Evolutionary conservation across 2,329 filamentous ascomycete genomes (phyloP).

Genomic region (Fusarium sp.): DNA sequence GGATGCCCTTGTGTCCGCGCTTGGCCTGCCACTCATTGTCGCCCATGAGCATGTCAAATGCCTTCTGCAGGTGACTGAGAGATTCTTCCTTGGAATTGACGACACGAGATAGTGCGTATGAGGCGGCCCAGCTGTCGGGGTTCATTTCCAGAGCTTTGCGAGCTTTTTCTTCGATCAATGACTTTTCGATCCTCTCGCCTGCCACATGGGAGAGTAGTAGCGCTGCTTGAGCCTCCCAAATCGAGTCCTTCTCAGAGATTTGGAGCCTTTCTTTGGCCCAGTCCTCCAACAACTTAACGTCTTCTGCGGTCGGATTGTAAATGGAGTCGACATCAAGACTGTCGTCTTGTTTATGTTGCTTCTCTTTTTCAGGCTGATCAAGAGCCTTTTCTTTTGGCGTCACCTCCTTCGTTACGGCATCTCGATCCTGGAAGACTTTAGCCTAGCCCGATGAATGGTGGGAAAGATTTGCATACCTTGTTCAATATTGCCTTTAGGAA

Average conservation of each 20-base stretch:
- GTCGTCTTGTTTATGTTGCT: not conserved
- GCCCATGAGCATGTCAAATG: not conserved
- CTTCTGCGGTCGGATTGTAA: not conserved
- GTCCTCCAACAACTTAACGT: not conserved
- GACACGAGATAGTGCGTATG: not conserved
- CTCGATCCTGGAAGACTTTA: rapidly evolving
- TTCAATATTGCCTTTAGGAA: not conserved
- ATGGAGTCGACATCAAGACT: not conserved
- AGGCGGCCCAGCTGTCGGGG: not conserved
- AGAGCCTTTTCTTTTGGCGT: rapidly evolving
- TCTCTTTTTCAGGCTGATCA: rapidly evolving
- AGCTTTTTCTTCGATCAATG: not conserved
- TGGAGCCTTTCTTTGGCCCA: not conserved
- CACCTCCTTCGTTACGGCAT: not conserved
- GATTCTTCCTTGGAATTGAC: not conserved
- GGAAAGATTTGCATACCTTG: not conserved
- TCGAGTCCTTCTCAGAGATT: not conserved
- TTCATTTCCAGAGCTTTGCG: not conserved
- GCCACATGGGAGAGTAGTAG: not conserved
- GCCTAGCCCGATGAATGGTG: rapidly evolving
- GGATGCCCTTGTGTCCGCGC: not conserved
- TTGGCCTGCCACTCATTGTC: not conserved
- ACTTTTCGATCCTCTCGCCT: not conserved
- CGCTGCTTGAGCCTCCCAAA: not conserved
- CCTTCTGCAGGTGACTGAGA: not conserved